phyloP scores from a whole-genome alignment of 345 rosid genomes.

The Melaleuca alternifolia region DNA sequence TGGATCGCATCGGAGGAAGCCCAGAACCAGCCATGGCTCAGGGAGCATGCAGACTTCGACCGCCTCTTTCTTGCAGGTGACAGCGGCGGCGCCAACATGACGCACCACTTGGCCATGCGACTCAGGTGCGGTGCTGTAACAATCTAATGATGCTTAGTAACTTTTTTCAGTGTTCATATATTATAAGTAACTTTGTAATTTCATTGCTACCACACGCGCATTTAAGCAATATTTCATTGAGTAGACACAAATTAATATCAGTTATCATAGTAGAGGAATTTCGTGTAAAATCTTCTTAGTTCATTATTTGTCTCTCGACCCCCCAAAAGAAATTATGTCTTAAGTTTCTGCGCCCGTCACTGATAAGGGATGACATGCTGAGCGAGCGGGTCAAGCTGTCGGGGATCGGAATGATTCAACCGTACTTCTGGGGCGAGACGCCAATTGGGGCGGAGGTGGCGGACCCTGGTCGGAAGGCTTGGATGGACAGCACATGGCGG shows the following conservation, averaged over 20 bases:
- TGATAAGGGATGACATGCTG: not conserved
- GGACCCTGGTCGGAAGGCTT: constrained; percentile 28
- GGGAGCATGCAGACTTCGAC: constrained; percentile 28
- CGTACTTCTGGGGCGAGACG: constrained; percentile 56
- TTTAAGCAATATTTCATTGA: not conserved
- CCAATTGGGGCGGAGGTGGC: constrained; percentile 44
- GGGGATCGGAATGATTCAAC: constrained; percentile 58
- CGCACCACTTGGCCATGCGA: constrained; percentile 48
- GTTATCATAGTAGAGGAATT: not conserved
- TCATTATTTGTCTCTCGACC: not conserved
- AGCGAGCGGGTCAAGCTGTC: constrained; percentile 14
- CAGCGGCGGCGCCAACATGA: constrained; percentile 66
- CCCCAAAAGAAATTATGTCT: no score
- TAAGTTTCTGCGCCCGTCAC: not conserved
- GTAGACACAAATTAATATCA: not conserved
- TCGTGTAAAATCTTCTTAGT: not conserved
- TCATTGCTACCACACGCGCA: not conserved
- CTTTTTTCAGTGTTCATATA: not conserved
- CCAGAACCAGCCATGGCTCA: constrained; percentile 33
- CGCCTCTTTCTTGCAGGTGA: constrained; percentile 48
- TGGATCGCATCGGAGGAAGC: constrained; percentile 21
- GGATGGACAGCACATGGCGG: constrained; percentile 67
- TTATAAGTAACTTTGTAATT: not conserved
- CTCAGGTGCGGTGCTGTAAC: constrained; percentile 4
- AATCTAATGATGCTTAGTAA: not conserved